Percentiles rank a stretch among this genome's conserved stretches.
phyloP scores from a whole-genome alignment of 2,329 filamentous ascomycete genomes.

The Fusarium buxicola region DNA sequence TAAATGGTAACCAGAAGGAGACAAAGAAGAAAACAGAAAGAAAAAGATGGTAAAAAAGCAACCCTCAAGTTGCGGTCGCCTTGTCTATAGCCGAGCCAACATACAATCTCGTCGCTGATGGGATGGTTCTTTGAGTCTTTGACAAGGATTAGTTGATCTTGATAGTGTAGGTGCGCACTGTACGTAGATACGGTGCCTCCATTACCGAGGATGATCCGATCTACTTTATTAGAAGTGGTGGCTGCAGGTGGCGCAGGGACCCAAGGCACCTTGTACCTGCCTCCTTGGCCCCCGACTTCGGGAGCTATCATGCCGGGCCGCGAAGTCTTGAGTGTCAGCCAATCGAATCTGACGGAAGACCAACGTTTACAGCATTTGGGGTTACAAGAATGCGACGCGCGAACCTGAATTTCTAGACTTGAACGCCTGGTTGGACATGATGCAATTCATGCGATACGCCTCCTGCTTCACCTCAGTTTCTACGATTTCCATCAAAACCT shows the following conservation, averaged over 20 bases:
- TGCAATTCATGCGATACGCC: conserved; percentile 1
- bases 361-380: background rate
- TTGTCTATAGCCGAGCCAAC: background rate
- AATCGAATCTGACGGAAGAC: conserved; percentile 16
- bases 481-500: too few species aligned
- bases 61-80: background rate
- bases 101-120: conserved; percentile 6
- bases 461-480: conserved; percentile 1
- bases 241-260: conserved; percentile 11
- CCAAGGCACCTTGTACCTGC: conserved; percentile 20
- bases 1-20: background rate
- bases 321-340: conserved; percentile 20
- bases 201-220: conserved; percentile 34
- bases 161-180: conserved; percentile 13
- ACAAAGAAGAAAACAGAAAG: background rate
- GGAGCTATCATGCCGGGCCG: conserved; percentile 20
- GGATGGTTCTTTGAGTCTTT: conserved; percentile 29
- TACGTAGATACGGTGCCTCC: background rate
- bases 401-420: background rate
- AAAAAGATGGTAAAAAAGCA: background rate
- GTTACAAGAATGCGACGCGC: background rate
- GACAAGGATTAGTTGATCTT: conserved; percentile 30
- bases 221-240: conserved; percentile 2
- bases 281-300: conserved; percentile 28
- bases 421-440: conserved; percentile 12